A percentile compares a stretch with the other conserved stretches of the same genome.
These are phyloP conservation scores for Thinopyrum elongatum DNA, from an alignment of 176 grass and related monocot genomes.

Conservation along the genomic window DNA sequence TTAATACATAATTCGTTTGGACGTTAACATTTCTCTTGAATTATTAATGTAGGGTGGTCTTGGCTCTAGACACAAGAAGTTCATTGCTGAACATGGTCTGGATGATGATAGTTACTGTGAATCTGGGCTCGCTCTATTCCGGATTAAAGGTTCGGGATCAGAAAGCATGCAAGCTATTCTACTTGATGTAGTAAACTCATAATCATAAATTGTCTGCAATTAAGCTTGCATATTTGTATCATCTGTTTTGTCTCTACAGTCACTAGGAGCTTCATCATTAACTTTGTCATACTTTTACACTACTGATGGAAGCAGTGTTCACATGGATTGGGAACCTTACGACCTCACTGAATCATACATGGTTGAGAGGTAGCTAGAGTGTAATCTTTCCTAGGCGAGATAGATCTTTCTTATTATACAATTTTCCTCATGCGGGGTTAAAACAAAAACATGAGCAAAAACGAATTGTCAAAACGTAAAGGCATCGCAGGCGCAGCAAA, in stretches of 20 bases:
- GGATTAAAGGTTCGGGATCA: slow-evolving; percentile 76
- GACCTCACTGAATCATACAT: too few relatives aligned
- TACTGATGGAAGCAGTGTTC: slow-evolving; percentile 41
- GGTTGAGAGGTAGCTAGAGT: too few relatives aligned
- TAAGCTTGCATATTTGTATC: slow-evolving; percentile 19
- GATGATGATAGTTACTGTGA: slow-evolving; percentile 75
- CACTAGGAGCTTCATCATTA: slow-evolving; percentile 74
- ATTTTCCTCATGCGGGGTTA: too few relatives aligned
- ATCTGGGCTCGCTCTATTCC: slow-evolving; percentile 69
- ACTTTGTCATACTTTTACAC: slow-evolving; percentile 91
- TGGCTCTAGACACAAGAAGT: slow-evolving; percentile 79
- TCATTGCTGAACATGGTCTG: slow-evolving; percentile 51
- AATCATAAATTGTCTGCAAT: slow-evolving; percentile 1
- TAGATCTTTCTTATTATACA: too few relatives aligned
- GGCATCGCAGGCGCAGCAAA: too few relatives aligned
- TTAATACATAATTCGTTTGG: neutral
- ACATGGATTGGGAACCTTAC: too few relatives aligned
- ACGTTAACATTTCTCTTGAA: neutral
- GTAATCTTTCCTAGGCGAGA: too few relatives aligned
- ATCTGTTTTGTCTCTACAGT: slow-evolving; percentile 15
- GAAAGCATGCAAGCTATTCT: slow-evolving; percentile 96
- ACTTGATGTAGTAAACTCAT: slow-evolving; percentile 69
- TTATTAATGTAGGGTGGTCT: slow-evolving; percentile 66
- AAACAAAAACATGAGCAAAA: too few relatives aligned
- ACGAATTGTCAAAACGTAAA: too few relatives aligned